A percentile compares a stretch with the other conserved stretches of the same genome.
These are phyloP conservation scores for Pseudopediastrum boryanum DNA, from an alignment of 139 green algal species.

Conservation along the genomic window DNA sequence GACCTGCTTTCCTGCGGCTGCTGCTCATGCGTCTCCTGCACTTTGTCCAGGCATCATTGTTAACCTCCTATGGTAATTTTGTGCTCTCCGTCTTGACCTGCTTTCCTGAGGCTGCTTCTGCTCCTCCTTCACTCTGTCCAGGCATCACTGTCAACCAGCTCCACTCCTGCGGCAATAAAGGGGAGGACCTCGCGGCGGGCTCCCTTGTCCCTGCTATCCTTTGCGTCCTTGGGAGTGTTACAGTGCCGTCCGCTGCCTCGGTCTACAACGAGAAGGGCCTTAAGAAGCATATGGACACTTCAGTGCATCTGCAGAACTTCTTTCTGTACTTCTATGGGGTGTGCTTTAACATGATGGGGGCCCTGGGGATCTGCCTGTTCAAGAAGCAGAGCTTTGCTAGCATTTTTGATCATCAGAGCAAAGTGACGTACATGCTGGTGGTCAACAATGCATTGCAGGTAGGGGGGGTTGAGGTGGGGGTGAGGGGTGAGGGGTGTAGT, in stretches of 20 bases:
- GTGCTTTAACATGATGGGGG: conserved; percentile 83
- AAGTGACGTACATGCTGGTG: conserved; percentile 78
- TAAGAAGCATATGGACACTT: conserved; percentile 97
- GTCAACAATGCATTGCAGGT: conserved; percentile 88
- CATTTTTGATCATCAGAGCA: conserved; percentile 64
- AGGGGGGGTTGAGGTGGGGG: not conserved
- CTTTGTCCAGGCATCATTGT: not conserved
- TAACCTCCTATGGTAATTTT: too few species aligned
- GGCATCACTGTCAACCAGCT: conserved; percentile 98
- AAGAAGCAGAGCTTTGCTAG: conserved; percentile 35
- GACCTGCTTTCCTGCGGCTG: too few species aligned
- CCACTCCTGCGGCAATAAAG: conserved; percentile 18
- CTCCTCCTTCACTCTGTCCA: not conserved
- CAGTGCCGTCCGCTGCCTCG: conserved; percentile 85
- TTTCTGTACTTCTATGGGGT: conserved; percentile 96
- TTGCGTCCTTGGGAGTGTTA: conserved; percentile 85
- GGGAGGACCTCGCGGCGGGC: conserved; percentile 56
- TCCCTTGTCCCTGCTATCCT: conserved; percentile 81
- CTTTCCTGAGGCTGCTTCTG: too few species aligned
- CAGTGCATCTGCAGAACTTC: conserved; percentile 96
- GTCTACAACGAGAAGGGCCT: conserved; percentile 97
- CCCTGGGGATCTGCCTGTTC: conserved; percentile 44
- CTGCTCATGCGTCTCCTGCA: too few species aligned
- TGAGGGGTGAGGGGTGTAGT: not conserved
- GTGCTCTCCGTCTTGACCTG: too few species aligned